These are phyloP conservation scores for Trebouxiophyceae sp. DNA, from an alignment of 163 green algal species.

Conservation along the genomic window DNA sequence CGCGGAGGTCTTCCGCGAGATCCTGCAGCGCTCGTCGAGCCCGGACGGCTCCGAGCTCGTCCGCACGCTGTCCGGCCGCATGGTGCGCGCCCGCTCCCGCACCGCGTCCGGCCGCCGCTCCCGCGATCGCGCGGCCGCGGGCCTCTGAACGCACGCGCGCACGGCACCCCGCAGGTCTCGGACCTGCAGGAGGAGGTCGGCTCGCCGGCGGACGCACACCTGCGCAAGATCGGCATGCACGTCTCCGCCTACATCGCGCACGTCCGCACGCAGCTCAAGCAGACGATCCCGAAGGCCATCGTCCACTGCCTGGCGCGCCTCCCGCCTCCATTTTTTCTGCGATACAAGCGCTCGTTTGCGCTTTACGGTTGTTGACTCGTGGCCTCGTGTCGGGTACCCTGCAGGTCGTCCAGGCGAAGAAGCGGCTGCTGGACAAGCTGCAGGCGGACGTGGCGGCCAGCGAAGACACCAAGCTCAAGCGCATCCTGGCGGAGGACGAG, in stretches of 20 bases:
- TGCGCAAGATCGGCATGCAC: constrained; percentile 77
- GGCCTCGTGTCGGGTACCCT: too few relatives aligned
- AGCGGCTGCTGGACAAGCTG: constrained; percentile 62
- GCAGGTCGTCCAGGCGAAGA: constrained; percentile 66
- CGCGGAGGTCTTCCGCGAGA: constrained; percentile 88
- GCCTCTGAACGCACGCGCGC: background rate
- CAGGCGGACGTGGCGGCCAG: constrained; percentile 65
- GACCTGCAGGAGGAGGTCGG: constrained; percentile 9
- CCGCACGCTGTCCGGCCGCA: constrained; percentile 13
- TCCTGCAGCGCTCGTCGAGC: constrained; percentile 46
- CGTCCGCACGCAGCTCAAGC: constrained; percentile 83
- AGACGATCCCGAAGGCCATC: constrained; percentile 88
- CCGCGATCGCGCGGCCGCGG: background rate
- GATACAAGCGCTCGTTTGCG: too few relatives aligned
- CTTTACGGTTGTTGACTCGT: too few relatives aligned
- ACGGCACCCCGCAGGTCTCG: constrained; percentile 1
- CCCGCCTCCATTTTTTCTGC: too few relatives aligned
- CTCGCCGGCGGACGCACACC: constrained; percentile 20
- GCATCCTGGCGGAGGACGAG: constrained; percentile 80
- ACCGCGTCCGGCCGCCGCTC: too few relatives aligned
- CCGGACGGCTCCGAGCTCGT: constrained; percentile 3
- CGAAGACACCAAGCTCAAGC: constrained; percentile 63
- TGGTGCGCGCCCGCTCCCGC: too few relatives aligned
- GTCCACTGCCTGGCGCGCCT: constrained; percentile 79
- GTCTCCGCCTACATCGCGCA: constrained; percentile 86